Percentiles rank a stretch among this genome's conserved stretches.
Evolutionary conservation across 148 eudicot species (phyloP).

Genomic region (Diospyros lotus): DNA sequence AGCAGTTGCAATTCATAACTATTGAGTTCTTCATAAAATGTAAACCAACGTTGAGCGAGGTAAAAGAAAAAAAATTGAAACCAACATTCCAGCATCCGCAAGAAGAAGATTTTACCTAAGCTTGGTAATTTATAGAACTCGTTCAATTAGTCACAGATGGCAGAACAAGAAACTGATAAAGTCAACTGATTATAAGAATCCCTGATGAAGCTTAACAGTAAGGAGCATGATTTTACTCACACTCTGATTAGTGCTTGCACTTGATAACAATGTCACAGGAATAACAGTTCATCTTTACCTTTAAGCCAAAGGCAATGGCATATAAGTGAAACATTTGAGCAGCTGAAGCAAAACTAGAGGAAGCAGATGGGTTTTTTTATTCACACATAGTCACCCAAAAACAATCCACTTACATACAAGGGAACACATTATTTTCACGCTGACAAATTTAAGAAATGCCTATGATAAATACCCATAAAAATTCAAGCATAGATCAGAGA

Average conservation of each 20-base stretch:
- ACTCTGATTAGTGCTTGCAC: too few relatives aligned
- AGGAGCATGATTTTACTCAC: too few relatives aligned
- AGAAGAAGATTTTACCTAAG: too few relatives aligned
- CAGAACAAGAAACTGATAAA: neutral
- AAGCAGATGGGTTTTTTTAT: conserved; percentile 20
- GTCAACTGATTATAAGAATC: neutral
- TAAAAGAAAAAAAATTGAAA: too few relatives aligned
- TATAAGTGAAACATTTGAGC: neutral
- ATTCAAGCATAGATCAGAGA: conserved; percentile 16
- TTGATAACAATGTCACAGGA: neutral
- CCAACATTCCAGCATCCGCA: too few relatives aligned
- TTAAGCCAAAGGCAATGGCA: neutral
- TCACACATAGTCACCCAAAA: conserved; percentile 27
- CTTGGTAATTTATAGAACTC: too few relatives aligned
- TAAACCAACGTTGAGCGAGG: too few relatives aligned
- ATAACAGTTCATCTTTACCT: neutral
- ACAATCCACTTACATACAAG: conserved; percentile 26
- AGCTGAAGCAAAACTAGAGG: neutral
- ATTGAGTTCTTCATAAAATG: neutral
- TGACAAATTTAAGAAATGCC: conserved; percentile 14
- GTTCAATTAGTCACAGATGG: too few relatives aligned
- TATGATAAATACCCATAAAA: conserved; percentile 13
- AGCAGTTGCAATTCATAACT: neutral
- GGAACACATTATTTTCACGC: conserved; percentile 32
- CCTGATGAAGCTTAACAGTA: neutral